Evolutionary conservation across 371 early-diverging fungal genomes (phyloP), one percentile per base, ranked within the genome.

Genomic region (Mucor piriformis): DNA sequence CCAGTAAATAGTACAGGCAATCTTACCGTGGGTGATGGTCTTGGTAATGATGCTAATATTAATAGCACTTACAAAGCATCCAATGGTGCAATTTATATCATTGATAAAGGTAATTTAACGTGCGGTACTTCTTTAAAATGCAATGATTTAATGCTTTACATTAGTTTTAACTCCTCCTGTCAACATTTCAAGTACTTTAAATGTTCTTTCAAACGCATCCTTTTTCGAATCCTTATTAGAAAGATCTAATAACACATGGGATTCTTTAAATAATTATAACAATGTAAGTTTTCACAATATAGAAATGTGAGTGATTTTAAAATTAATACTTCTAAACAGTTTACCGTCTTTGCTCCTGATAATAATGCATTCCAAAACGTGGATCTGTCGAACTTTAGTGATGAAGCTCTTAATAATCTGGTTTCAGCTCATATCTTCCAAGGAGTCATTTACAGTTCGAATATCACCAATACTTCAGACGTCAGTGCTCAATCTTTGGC

Each of bases 391-490:
- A 42, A n/a, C 13, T 44, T 59, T n/a, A 42, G 54, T 16, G 23
- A 54, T 6, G 35, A 56, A 11, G 47, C 57, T 6, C 18, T 73
- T 5, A 35, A 50, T 23, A 38, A 60, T 46, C 35, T 76, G 8
- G 35, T 78, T 12, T 50, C 51, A 38, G 64, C 64, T 16, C 76
- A 82, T 61, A 57, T 76, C 18, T 63, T 79, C 23, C 65, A 63
- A 13, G 80, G 80, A 44, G 65, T 77, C 20, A 75, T 72, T 15
- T 79, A 72, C 34, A 55, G 69, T 12, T 53, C 72, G 11, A 77
- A 78, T 32, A 50, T 82, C 47, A 77, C 79, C 1, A 55, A 63
- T 4, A 43, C 58, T 10, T 25, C 47, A 8, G n/a, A 13, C n/a
- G 50, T 57, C 15, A 32, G 6, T 11, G 25, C 25, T 3, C 20